Evolutionary conservation across 2,329 filamentous ascomycete genomes (phyloP).

Genomic region (Camillea tinctor): DNA sequence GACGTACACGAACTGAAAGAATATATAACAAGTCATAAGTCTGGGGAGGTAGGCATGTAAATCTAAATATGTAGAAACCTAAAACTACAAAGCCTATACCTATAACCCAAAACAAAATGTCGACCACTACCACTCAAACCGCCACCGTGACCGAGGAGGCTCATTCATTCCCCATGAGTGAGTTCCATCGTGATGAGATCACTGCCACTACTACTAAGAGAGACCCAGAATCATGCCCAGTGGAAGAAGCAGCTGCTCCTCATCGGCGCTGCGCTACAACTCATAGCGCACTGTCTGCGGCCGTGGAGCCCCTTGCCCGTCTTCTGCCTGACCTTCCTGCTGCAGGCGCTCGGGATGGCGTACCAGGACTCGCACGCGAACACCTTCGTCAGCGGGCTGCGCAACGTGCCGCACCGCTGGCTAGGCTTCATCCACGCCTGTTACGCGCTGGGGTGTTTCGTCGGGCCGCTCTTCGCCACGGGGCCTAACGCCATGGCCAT

Average conservation of each 20-base stretch:
- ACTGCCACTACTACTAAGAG: slow-evolving; percentile 3
- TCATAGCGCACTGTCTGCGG: slow-evolving; percentile 52
- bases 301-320: slow-evolving; percentile 57
- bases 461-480: slow-evolving; percentile 51
- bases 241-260: slow-evolving; percentile 50
- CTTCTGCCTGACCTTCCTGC: slow-evolving; percentile 56
- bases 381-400: slow-evolving; percentile 54
- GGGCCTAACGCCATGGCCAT: slow-evolving; percentile 22
- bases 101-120: slow-evolving; percentile 13
- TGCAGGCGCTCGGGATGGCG: slow-evolving; percentile 58
- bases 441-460: slow-evolving; percentile 56
- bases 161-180: slow-evolving; percentile 23
- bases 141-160: slow-evolving; percentile 9
- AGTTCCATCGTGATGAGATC: slow-evolving; percentile 15
- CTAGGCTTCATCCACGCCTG: slow-evolving; percentile 64
- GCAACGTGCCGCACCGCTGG: slow-evolving; percentile 55
- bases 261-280: slow-evolving; percentile 55
- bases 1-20: too few species aligned
- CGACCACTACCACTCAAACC: slow-evolving; percentile 22
- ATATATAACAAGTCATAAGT: too few species aligned
- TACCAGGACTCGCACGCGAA: slow-evolving; percentile 65
- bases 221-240: slow-evolving; percentile 19
- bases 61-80: too few species aligned
- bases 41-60: too few species aligned
- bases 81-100: too few species aligned